Evolutionary conservation across 1,139 yeast species (phyloP).

Genomic region (Lodderomyces parapsilosis): DNA sequence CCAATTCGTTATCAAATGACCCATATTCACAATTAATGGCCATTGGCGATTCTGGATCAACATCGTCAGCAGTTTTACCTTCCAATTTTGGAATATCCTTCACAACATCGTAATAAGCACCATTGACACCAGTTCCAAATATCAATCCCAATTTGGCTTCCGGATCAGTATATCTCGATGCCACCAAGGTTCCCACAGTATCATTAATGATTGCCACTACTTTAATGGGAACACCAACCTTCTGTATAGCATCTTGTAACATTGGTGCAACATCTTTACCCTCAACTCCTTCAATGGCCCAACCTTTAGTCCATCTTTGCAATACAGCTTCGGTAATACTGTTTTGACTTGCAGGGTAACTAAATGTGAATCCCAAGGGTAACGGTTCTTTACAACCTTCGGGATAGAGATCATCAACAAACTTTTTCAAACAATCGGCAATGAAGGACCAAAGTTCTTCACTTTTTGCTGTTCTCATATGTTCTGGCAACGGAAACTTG

Average conservation of each 20-base stretch:
- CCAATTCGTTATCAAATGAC: conserved; percentile 90
- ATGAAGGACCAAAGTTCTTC: conserved; percentile 84
- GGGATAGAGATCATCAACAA: conserved; percentile 61
- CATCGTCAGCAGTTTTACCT: conserved; percentile 66
- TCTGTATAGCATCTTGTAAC: conserved; percentile 73
- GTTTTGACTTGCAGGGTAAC: conserved; percentile 86
- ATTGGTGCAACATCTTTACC: conserved; percentile 93
- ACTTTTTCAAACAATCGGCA: conserved; percentile 72
- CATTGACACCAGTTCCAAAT: conserved; percentile 98
- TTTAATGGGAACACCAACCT: conserved; percentile 68
- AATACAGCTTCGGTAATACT: conserved; percentile 83
- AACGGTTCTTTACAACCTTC: conserved; percentile 52
- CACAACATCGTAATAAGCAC: conserved; percentile 87
- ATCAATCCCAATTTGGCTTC: conserved; percentile 91
- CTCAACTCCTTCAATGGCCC: conserved; percentile 90
- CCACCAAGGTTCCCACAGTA: conserved; percentile 96
- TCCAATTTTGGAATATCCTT: conserved; percentile 78
- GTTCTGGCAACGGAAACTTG: conserved; percentile 72
- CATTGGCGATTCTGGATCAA: conserved; percentile 68
- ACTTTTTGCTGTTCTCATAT: conserved; percentile 73
- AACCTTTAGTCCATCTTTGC: conserved; percentile 98
- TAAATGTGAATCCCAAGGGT: conserved; percentile 93
- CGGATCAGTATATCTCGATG: conserved; percentile 89
- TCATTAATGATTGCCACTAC: conserved; percentile 94
- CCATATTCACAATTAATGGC: conserved; percentile 99